These are phyloP conservation scores for Coemansia sp. DNA, from an alignment of 192 early-diverging fungal genomes.

Conservation along the genomic window DNA sequence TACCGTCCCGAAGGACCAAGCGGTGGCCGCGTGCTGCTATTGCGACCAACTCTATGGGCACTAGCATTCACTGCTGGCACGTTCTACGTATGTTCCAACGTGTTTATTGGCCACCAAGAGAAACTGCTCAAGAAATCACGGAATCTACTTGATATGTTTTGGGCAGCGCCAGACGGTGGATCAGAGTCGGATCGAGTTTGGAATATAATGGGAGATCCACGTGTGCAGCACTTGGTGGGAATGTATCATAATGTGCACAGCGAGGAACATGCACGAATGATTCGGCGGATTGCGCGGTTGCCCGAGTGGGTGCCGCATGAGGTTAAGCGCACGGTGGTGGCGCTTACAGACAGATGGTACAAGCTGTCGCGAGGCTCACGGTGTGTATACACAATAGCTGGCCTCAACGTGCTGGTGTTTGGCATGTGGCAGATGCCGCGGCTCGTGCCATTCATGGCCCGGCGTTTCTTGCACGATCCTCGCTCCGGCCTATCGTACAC, in stretches of 20 bases:
- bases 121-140: neutral
- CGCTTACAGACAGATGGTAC: conserved; percentile 36
- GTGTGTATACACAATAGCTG: conserved; percentile 59
- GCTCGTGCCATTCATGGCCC: conserved; percentile 67
- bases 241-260: conserved; percentile 13
- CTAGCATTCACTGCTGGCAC: conserved; percentile 28
- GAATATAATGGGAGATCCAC: conserved; percentile 26
- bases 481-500: conserved; percentile 66
- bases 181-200: conserved; percentile 9
- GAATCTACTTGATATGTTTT: conserved; percentile 1
- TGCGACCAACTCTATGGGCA: conserved; percentile 34
- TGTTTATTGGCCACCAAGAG: conserved; percentile 14
- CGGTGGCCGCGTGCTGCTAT: conserved; percentile 14
- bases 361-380: conserved; percentile 19
- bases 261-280: conserved; percentile 20
- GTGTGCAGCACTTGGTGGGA: conserved; percentile 32
- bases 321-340: conserved; percentile 30
- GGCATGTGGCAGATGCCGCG: conserved; percentile 71
- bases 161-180: neutral
- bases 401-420: conserved; percentile 74
- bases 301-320: conserved; percentile 44
- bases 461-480: conserved; percentile 80
- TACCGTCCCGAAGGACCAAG: conserved; percentile 12
- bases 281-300: conserved; percentile 30
- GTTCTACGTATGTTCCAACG: conserved; percentile 27